Conservation (phyloP, 306 rosid species). For the Quercus dentata region DNA sequence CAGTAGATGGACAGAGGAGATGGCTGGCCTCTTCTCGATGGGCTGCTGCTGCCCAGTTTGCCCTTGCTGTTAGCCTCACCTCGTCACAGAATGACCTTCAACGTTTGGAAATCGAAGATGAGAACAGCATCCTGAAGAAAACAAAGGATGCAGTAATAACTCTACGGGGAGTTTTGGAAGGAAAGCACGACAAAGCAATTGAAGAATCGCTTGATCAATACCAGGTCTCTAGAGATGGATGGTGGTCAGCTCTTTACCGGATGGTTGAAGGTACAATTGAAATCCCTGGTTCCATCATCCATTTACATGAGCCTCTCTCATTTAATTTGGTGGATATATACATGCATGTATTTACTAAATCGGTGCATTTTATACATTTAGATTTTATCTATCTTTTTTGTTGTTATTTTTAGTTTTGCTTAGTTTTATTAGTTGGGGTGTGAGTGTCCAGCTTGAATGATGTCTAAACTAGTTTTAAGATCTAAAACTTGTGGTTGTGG, state of each 20-base stretch:
- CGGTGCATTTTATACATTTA: background rate
- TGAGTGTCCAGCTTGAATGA: background rate
- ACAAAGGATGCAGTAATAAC: slow-evolving; percentile 67
- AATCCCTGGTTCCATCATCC: slow-evolving; percentile 9
- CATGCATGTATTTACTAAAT: background rate
- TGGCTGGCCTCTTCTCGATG: slow-evolving; percentile 47
- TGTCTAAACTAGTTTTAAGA: background rate
- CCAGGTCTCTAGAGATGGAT: slow-evolving; percentile 58
- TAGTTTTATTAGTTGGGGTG: background rate
- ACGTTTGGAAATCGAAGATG: slow-evolving; percentile 25
- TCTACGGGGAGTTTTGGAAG: slow-evolving; percentile 70
- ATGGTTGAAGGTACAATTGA: slow-evolving; percentile 76
- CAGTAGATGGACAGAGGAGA: slow-evolving; percentile 25
- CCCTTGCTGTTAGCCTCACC: slow-evolving; percentile 68
- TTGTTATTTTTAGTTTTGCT: background rate
- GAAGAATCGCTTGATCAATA: slow-evolving; percentile 38
- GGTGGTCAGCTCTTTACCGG: slow-evolving; percentile 79
- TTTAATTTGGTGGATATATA: background rate
- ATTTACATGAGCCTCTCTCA: background rate
- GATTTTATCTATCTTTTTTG: background rate
- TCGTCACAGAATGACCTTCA: slow-evolving; percentile 66
- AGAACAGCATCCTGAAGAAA: slow-evolving; percentile 36
- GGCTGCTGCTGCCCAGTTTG: slow-evolving; percentile 65
- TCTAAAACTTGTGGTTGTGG: background rate
- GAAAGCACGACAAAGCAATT: slow-evolving; percentile 67